Percentiles rank a stretch among this genome's conserved stretches.
phyloP scores from a whole-genome alignment of 1,139 yeast genomes.

The Diutina neorugosa region DNA sequence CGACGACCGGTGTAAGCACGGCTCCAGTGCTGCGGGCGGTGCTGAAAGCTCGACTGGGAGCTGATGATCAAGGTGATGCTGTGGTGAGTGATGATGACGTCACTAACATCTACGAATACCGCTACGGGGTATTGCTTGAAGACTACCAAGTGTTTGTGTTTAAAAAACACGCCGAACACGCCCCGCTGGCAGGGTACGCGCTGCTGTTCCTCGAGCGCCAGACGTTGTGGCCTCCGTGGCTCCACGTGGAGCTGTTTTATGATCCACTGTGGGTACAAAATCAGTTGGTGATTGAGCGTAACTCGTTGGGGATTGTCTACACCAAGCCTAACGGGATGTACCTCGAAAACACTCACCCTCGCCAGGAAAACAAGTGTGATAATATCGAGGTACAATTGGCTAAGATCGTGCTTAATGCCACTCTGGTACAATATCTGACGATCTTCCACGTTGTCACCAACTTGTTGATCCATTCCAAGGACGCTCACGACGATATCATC shows the following conservation, averaged over 20 bases:
- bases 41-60: background rate
- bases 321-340: conserved; percentile 54
- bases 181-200: background rate
- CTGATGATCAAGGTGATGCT: background rate
- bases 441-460: conserved; percentile 54
- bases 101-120: background rate
- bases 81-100: background rate
- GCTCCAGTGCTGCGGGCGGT: background rate
- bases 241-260: conserved; percentile 63
- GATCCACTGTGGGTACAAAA: conserved; percentile 45
- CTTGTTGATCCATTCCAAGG: conserved; percentile 55
- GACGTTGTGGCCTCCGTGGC: conserved; percentile 71
- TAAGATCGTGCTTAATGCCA: conserved; percentile 55
- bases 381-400: conserved; percentile 49
- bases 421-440: conserved; percentile 62
- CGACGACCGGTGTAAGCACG: background rate
- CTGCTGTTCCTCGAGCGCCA: background rate
- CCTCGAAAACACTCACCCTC: background rate
- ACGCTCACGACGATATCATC: conserved; percentile 41
- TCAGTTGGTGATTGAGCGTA: conserved; percentile 49
- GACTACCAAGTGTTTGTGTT: conserved; percentile 2
- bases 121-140: conserved; percentile 2
- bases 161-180: background rate
- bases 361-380: conserved; percentile 12
- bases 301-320: conserved; percentile 49